Percentiles rank a stretch among this genome's conserved stretches.
Evolutionary conservation across 108 stramenopile species (phyloP).

Genomic region (Fistulifera solaris): DNA sequence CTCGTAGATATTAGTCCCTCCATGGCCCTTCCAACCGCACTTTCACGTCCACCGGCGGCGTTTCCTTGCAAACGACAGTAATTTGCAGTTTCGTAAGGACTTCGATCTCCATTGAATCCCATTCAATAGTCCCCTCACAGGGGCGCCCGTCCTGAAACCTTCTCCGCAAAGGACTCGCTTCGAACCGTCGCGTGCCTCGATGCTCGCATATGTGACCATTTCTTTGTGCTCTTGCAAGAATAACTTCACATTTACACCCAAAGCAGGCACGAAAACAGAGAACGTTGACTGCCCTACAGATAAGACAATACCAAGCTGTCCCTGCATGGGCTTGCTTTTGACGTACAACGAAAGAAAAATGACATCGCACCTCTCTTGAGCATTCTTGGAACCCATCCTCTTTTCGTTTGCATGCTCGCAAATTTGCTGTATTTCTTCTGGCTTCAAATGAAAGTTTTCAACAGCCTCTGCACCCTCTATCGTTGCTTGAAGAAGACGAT

Average conservation of each 20-base stretch:
- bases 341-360: constrained; percentile 83
- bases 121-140: background rate
- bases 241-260: constrained; percentile 53
- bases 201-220: constrained; percentile 34
- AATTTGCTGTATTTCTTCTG: constrained; percentile 37
- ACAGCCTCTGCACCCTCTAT: constrained; percentile 63
- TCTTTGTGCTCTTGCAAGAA: constrained; percentile 74
- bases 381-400: constrained; percentile 77
- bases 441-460: constrained; percentile 36
- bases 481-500: constrained; percentile 84
- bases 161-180: constrained; percentile 34
- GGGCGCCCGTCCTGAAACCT: constrained; percentile 16
- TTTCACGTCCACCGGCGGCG: constrained; percentile 71
- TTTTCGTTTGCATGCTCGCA: constrained; percentile 85
- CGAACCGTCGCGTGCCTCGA: constrained; percentile 18
- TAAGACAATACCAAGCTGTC: constrained; percentile 55
- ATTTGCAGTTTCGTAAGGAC: constrained; percentile 64
- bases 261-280: constrained; percentile 66
- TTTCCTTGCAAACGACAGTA: constrained; percentile 48
- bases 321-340: constrained; percentile 43
- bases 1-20: background rate
- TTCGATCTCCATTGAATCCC: constrained; percentile 45
- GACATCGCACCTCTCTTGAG: constrained; percentile 79
- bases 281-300: constrained; percentile 79
- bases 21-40: constrained; percentile 67